Base-by-base conservation (phyloP, 2,329 filamentous ascomycete species). In the Leptodontidium sp. region DNA sequence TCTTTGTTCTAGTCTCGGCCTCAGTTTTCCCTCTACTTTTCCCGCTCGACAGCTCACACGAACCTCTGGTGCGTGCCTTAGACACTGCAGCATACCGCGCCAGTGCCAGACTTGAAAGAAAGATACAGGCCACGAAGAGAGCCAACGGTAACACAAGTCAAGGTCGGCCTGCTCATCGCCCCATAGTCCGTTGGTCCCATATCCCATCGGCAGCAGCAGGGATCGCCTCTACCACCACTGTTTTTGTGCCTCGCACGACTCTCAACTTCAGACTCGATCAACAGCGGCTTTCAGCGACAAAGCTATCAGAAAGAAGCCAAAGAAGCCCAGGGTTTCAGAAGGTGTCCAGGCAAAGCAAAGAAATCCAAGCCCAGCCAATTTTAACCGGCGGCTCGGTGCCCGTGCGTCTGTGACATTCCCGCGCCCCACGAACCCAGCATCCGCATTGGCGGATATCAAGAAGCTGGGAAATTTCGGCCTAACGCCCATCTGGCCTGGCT, bases 61-160 rank as follows among this genome's bases (percentile, higher is more conserved):
- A 77, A 77, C 75, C 68, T 76, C 55, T 76, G 75, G 76, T 71
- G 74, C 71, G 75, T 76, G 76, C 74, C 71, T 73, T 61, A 71
- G 70, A 73, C 68, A 71, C 74, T 76, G 74, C 75, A 76, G 62
- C 49, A 67, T 70, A 70, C 73, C 74, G 73, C 58, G 65, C 59
- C 64, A 49, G 45, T 65, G 63, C 58, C 45, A 62, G 61, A 70
- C 69, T 64, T 29, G 61, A 66, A 52, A 68, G 32, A 65, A 61
- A 65, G 49, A 63, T 59, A 64, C 52, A 64, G 49, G 49, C 40
- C 61, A 35, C 40, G 45, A 24, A 50, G 43, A 53, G 38, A 59
- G 17, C 43, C 61, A 65, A 17, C 45, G 40, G 57, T 67, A 26
- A 53, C 50, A 61, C 52, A 59, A 38, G 40, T 49, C 35, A 61